These are phyloP conservation scores for Ganoderma multipileum DNA, from an alignment of 1,284 basidiomycete genomes.

Conservation along the genomic window DNA sequence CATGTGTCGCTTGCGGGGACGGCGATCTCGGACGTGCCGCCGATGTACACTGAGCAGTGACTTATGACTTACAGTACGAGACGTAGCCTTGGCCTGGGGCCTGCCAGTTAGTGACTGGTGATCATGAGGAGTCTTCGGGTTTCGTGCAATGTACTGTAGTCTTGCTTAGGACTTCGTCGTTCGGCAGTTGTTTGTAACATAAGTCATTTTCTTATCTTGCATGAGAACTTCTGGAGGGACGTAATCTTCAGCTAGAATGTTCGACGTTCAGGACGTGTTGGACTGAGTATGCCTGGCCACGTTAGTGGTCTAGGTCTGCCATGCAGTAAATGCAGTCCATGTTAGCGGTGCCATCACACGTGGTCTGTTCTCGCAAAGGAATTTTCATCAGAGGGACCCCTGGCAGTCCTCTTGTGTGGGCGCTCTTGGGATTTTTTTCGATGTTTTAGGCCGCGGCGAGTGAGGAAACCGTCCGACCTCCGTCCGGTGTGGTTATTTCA, in stretches of 20 bases:
- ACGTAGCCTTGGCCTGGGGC: neutral
- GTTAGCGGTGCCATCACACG: too few relatives aligned
- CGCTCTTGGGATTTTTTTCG: too few relatives aligned
- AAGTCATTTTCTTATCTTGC: neutral
- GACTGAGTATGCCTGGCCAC: too few relatives aligned
- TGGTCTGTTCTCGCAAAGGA: too few relatives aligned
- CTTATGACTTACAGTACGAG: neutral
- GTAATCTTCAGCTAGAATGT: neutral
- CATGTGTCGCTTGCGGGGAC: constrained; percentile 8
- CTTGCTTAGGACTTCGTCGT: neutral
- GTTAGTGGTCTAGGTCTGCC: too few relatives aligned
- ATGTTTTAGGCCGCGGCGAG: too few relatives aligned
- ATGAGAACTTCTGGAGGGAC: neutral
- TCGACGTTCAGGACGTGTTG: too few relatives aligned
- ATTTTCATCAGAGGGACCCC: too few relatives aligned
- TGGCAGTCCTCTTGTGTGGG: too few relatives aligned
- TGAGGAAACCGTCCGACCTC: too few relatives aligned
- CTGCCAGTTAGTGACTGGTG: neutral
- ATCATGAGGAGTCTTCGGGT: neutral
- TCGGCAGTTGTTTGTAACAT: neutral
- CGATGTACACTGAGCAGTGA: constrained; percentile 15
- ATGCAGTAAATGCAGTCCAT: too few relatives aligned
- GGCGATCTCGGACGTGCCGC: constrained; percentile 19
- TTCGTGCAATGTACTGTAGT: neutral
- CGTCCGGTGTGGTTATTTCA: too few relatives aligned